These are phyloP conservation scores for Neofusicoccum cordaticola DNA, from an alignment of 2,329 filamentous ascomycete species.

Conservation along the genomic window DNA sequence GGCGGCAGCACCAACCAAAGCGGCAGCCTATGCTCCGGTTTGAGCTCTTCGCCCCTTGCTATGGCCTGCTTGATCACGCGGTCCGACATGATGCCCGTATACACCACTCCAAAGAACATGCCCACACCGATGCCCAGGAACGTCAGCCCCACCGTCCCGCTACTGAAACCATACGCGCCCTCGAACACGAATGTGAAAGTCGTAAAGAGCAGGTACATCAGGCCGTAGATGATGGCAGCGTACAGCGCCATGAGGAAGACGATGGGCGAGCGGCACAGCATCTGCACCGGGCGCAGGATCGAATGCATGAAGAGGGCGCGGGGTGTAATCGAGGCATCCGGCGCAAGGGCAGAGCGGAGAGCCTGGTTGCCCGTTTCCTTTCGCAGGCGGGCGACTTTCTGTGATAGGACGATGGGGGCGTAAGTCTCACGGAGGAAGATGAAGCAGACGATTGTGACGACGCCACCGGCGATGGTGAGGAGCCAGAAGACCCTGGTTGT, in stretches of 20 bases:
- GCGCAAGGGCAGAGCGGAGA: conserved; percentile 36
- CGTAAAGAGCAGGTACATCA: conserved; percentile 39
- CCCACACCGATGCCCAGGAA: conserved; percentile 39
- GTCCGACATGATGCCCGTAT: conserved; percentile 37
- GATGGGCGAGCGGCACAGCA: conserved; percentile 58
- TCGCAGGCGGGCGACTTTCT: conserved; percentile 44
- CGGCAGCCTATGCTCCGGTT: conserved; percentile 44
- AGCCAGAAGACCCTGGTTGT: not conserved
- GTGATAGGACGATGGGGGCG: conserved; percentile 45
- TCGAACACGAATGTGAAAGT: conserved; percentile 38
- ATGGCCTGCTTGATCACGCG: conserved; percentile 34
- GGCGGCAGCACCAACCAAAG: conserved; percentile 37
- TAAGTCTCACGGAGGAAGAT: conserved; percentile 48
- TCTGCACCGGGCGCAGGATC: conserved; percentile 55
- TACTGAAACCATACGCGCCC: conserved; percentile 33
- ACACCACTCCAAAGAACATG: conserved; percentile 36
- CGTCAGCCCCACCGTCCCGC: conserved; percentile 31
- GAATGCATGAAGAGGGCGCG: conserved; percentile 31
- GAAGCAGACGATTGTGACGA: conserved; percentile 37
- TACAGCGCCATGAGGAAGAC: conserved; percentile 49
- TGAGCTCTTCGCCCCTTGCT: conserved; percentile 26
- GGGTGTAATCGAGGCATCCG: conserved; percentile 31
- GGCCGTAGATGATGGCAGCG: conserved; percentile 47
- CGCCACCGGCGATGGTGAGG: conserved; percentile 25
- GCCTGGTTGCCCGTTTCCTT: conserved; percentile 48